phyloP scores from a whole-genome alignment of 495 filamentous ascomycete genomes.

The Entonaema liquescens region DNA sequence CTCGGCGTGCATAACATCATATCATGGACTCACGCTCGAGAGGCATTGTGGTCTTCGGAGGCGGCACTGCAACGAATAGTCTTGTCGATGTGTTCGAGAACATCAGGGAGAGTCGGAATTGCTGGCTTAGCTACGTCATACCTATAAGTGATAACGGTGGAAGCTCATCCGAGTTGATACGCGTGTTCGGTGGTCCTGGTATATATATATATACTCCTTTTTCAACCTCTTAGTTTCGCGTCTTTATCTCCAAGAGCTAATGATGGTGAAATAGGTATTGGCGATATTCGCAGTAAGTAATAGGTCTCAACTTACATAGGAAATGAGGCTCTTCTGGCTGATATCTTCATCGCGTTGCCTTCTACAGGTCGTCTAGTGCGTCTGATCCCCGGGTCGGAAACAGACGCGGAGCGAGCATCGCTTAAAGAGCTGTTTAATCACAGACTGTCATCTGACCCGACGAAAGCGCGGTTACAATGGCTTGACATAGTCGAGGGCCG shows the following conservation, averaged over 20 bases:
- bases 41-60: conserved; percentile 82
- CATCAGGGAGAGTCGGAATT: conserved; percentile 73
- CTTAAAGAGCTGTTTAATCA: conserved; percentile 87
- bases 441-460: conserved; percentile 69
- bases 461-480: conserved; percentile 74
- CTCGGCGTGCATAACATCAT: no score
- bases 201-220: conserved; percentile 12
- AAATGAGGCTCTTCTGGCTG: neutral
- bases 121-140: conserved; percentile 82
- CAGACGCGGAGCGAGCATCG: conserved; percentile 70
- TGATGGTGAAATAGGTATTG: conserved; percentile 67
- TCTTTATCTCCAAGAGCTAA: conserved; percentile 7
- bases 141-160: conserved; percentile 97
- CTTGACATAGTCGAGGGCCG: conserved; percentile 86
- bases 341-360: conserved; percentile 1
- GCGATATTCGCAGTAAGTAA: conserved; percentile 84
- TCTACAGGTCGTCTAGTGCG: conserved; percentile 84
- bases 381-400: conserved; percentile 75
- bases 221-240: neutral
- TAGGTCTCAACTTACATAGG: neutral
- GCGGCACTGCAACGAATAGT: conserved; percentile 91
- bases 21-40: conserved; percentile 38
- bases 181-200: conserved; percentile 88
- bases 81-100: conserved; percentile 89
- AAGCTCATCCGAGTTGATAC: conserved; percentile 87